Evolutionary conservation across 140 eudicot species (phyloP), one percentile per base, ranked within the genome.

Genomic region (Flaveria floridana): DNA sequence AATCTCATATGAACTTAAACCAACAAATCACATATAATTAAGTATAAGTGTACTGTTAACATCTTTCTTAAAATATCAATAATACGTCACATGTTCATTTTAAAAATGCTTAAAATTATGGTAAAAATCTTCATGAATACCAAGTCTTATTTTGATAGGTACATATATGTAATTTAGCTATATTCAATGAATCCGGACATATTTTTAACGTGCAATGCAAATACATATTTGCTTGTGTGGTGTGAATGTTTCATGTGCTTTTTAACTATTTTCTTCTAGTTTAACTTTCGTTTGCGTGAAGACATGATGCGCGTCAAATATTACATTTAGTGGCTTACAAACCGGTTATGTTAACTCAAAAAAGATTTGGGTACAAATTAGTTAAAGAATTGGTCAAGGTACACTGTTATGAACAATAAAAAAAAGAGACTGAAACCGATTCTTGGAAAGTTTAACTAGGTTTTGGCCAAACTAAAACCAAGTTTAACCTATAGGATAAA

Each of bases 181-280:
- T 13, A 65, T 76, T 65, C 67, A 51, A 50, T 66, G 74, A 65
- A 76, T 65, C 57, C 28, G 16, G 74, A 76, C 80, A 65, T 52
- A 57, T 26, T 34, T 52, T 51, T 76, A 20, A 13, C 11, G 65
- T 75, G 53, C 75, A 34, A 56, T 77, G 46, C 50, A 41, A 58
- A 41, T 56, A 68, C 23, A 46, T 34, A 56, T 42, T 55, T 56
- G 42, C 25, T 67, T 44, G 2, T 44, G 50, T 9, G 50, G 4
- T 19, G 51, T 37, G 13, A 66, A 53, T 66, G 65, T 65, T 42
- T 14, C 42, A 53, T 23, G 48, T 67, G 75, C 20, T 42, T 51
- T 3, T 14, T 44, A 44, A 44, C 13, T 44, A 44, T 8, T 44
- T 44, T 9, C 13, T 2, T 44, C 9, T 10, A 1, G 15, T 8